Evolutionary conservation across 441 rosid species (phyloP), one percentile per base, ranked within the genome.

Genomic region (Omphalea diandra): DNA sequence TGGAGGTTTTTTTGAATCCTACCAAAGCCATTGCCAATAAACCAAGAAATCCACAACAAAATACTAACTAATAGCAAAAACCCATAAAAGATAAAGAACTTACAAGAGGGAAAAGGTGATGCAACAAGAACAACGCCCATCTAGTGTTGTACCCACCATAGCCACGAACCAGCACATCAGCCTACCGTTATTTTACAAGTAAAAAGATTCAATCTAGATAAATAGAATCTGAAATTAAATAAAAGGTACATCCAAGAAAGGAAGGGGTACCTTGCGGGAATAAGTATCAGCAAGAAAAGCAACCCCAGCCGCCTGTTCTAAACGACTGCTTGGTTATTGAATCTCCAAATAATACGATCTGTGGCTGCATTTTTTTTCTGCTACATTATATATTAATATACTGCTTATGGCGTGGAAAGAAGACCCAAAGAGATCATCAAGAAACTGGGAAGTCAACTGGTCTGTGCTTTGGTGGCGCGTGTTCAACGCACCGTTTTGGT

Each of bases 141-240:
- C 97, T 73, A 59, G 96, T 90, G 78, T 87, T 94, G 89, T 94
- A 94, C 26, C 98, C 99, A 46, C 93, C 86, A 75, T 94, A 94
- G 33, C 99, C 98, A 77, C 98, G 98, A 57, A 92, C 84, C 32
- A 88, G 65, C 17, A 92, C 84, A 75, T 92, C 97, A 29, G 91
- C 94, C 90, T 87, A 56, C 18, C 11, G 11, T 46, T 22, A 44
- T 27, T n/a, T n/a, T n/a, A n/a, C n/a, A n/a, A n/a, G n/a, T n/a
- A n/a, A n/a, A n/a, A 7, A 36, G 27, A 68, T 63, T n/a, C 60
- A 67, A 55, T 40, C 18, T 35, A 4, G 44, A 49, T 5, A 53
- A 33, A 66, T 22, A 27, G 59, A 49, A 31, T 1, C 9, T 9
- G 0, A 54, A 71, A 62, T 15, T 7, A 4, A 32, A 20, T 1